These are phyloP conservation scores for Cryphonectria naterciae DNA, from an alignment of 2,329 filamentous ascomycete genomes.

Conservation along the genomic window DNA sequence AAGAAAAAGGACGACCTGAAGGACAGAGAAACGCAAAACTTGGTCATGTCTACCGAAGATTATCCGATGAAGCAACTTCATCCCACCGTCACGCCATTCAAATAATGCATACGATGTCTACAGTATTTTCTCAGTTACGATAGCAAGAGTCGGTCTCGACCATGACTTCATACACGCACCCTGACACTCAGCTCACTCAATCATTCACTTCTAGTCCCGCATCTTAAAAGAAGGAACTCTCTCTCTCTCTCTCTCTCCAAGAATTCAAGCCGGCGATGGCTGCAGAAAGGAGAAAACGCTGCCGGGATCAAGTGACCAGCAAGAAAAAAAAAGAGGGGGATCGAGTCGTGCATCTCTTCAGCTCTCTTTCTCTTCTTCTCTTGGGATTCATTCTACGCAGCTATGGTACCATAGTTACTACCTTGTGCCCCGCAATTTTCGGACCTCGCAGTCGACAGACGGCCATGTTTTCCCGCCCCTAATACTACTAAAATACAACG, in stretches of 20 bases:
- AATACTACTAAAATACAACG: no score
- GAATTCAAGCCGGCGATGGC: not conserved
- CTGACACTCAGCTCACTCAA: not conserved
- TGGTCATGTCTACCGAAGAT: slow-evolving; percentile 8
- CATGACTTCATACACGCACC: not conserved
- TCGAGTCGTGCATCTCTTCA: slow-evolving; percentile 14
- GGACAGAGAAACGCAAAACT: not conserved
- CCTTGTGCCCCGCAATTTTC: slow-evolving; percentile 6
- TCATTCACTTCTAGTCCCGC: not conserved
- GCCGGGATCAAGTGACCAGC: slow-evolving; percentile 21
- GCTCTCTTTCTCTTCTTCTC: not conserved
- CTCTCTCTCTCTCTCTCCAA: no score
- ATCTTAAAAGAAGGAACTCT: no score
- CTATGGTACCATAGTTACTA: not conserved
- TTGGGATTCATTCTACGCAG: not conserved
- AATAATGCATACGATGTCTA: not conserved
- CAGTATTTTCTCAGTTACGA: not conserved
- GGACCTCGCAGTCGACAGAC: not conserved
- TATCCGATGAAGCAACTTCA: slow-evolving; percentile 6
- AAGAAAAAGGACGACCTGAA: no score
- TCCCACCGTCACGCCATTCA: slow-evolving; percentile 15
- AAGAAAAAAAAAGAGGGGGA: not conserved
- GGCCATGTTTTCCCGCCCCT: no score
- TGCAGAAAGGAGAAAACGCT: not conserved
- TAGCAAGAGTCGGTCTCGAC: not conserved